Conservation (phyloP, 2,329 filamentous ascomycete genomes). For the Triangularia verruculosa region DNA sequence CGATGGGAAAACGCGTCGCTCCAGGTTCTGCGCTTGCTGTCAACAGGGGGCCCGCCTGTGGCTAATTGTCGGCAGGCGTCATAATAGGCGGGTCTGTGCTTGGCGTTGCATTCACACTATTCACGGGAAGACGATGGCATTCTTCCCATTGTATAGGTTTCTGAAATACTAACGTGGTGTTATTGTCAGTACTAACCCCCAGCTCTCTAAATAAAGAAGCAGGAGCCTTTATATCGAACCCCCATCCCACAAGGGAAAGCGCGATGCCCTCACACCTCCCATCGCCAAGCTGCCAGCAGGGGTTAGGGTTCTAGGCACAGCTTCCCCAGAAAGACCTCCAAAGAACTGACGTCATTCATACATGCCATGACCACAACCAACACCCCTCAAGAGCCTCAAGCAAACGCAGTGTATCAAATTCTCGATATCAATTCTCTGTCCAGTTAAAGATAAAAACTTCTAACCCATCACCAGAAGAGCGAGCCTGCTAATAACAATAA, state of each 20-base stretch:
- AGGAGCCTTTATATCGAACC: too few species aligned
- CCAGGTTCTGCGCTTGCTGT: background rate
- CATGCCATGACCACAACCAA: background rate
- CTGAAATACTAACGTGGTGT: too few species aligned
- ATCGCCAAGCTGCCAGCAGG: background rate
- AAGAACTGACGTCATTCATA: background rate
- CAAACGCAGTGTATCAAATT: background rate
- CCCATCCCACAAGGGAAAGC: too few species aligned
- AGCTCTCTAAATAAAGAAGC: too few species aligned
- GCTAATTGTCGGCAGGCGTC: background rate
- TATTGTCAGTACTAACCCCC: too few species aligned
- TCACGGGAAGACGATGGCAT: background rate
- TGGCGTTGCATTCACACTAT: background rate
- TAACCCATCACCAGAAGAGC: background rate
- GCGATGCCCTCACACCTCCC: background rate
- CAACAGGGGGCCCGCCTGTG: background rate
- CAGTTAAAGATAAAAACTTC: background rate
- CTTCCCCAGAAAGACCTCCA: background rate
- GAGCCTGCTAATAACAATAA: background rate
- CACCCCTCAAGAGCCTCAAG: background rate
- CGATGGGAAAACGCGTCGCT: background rate
- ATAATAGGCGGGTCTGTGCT: background rate
- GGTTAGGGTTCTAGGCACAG: background rate
- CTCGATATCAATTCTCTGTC: background rate
- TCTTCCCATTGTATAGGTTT: background rate